These are phyloP conservation scores for Coccomyxa subellipsoidea DNA, from an alignment of 163 green algal genomes.

Conservation along the genomic window DNA sequence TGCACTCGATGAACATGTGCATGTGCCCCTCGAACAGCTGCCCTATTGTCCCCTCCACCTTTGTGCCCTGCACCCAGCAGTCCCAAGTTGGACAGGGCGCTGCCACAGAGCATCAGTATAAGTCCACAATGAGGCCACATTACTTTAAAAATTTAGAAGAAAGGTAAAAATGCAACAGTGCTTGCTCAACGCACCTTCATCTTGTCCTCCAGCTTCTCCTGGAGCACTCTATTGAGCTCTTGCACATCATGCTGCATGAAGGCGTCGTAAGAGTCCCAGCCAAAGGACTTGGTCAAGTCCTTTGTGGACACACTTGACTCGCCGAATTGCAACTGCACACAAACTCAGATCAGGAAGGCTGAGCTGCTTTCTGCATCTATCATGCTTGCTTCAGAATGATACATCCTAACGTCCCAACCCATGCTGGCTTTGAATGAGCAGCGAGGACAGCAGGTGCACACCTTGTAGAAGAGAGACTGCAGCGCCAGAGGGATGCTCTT, in stretches of 20 bases:
- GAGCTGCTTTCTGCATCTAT: not conserved
- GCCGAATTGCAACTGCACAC: constrained; percentile 81
- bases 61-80: constrained; percentile 64
- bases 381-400: too few relatives aligned
- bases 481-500: constrained; percentile 90
- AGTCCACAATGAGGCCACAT: too few relatives aligned
- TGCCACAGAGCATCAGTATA: too few relatives aligned
- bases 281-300: constrained; percentile 95
- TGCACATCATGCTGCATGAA: constrained; percentile 98
- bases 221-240: constrained; percentile 96
- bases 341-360: not conserved
- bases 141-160: too few relatives aligned
- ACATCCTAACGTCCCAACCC: too few relatives aligned
- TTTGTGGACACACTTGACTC: constrained; percentile 83
- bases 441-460: too few relatives aligned
- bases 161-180: too few relatives aligned
- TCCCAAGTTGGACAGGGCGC: not conserved
- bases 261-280: constrained; percentile 88
- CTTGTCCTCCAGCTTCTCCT: constrained; percentile 96
- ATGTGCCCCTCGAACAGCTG: constrained; percentile 93
- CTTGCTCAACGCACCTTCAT: constrained; percentile 86
- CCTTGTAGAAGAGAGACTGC: constrained; percentile 96
- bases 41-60: constrained; percentile 87
- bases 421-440: too few relatives aligned
- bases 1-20: constrained; percentile 90